Evolutionary conservation across 1,284 basidiomycete species (phyloP).

Genomic region (Cryptococcus neoformans): DNA sequence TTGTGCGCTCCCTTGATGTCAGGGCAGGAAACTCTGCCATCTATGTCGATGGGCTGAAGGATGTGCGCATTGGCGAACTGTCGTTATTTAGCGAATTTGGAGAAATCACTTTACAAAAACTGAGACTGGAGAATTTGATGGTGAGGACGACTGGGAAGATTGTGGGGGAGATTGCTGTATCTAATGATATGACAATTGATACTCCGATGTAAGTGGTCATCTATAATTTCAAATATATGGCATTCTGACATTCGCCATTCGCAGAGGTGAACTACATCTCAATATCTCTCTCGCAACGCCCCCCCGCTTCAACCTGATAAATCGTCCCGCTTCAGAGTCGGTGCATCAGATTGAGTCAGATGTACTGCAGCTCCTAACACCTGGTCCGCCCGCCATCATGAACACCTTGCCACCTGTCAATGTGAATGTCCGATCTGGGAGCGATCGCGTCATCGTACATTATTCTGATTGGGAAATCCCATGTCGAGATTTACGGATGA

Average conservation of each 20-base stretch:
- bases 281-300: neutral
- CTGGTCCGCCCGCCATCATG: too few relatives aligned
- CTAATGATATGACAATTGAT: neutral
- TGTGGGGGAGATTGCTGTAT: neutral
- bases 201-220: neutral
- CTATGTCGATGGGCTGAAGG: conserved; percentile 5
- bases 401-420: conserved; percentile 8
- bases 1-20: conserved; percentile 6
- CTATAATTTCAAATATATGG: too few relatives aligned
- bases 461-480: conserved; percentile 16
- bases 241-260: neutral
- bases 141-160: conserved; percentile 3
- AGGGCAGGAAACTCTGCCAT: conserved; percentile 1
- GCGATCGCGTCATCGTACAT: conserved; percentile 5
- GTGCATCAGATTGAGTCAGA: too few relatives aligned
- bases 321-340: too few relatives aligned
- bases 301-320: neutral
- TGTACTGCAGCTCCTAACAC: too few relatives aligned
- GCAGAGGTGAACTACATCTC: conserved; percentile 14
- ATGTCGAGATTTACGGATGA: conserved; percentile 10
- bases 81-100: conserved; percentile 3
- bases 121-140: conserved; percentile 5
- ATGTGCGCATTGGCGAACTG: conserved; percentile 2
- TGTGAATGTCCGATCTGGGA: conserved; percentile 4
- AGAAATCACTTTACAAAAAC: conserved; percentile 2